phyloP scores from a whole-genome alignment of 2,329 filamentous ascomycete species.

The Botrytis fragariae region DNA sequence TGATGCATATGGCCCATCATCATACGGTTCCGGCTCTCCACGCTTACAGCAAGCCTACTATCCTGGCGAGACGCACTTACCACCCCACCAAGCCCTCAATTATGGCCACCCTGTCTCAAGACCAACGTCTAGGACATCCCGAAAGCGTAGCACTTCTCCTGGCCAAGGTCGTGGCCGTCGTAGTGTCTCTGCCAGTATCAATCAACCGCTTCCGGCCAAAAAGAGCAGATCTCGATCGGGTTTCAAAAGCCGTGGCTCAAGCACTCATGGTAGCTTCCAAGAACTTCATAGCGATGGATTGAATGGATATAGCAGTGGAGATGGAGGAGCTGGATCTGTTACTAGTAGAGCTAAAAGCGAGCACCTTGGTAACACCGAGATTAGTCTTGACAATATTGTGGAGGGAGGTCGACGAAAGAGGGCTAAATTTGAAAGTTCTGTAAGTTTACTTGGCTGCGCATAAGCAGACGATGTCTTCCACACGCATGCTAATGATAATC shows the following conservation, averaged over 20 bases:
- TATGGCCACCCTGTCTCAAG: slow-evolving; percentile 62
- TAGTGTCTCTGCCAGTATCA: slow-evolving; percentile 68
- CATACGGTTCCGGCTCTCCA: slow-evolving; percentile 51
- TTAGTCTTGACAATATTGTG: slow-evolving; percentile 96
- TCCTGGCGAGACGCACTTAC: slow-evolving; percentile 61
- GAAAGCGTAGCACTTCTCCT: slow-evolving; percentile 77
- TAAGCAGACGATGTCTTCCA: background rate
- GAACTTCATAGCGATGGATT: slow-evolving; percentile 64
- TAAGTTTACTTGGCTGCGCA: slow-evolving; percentile 53
- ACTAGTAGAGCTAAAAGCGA: slow-evolving; percentile 77
- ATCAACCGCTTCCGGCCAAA: slow-evolving; percentile 49
- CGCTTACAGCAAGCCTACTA: slow-evolving; percentile 53
- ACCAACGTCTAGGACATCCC: slow-evolving; percentile 67
- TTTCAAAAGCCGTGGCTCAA: slow-evolving; percentile 65
- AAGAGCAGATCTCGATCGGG: slow-evolving; percentile 66
- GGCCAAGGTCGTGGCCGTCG: slow-evolving; percentile 66
- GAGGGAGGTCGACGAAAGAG: slow-evolving; percentile 94
- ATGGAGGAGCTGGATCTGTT: slow-evolving; percentile 73
- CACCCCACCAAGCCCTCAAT: slow-evolving; percentile 53
- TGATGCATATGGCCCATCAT: slow-evolving; percentile 51
- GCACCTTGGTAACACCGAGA: slow-evolving; percentile 89
- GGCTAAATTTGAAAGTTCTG: slow-evolving; percentile 94
- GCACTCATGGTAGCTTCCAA: slow-evolving; percentile 47
- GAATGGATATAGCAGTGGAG: slow-evolving; percentile 83
- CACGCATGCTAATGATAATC: slow-evolving; percentile 29